Base-by-base conservation (phyloP, 2,329 filamentous ascomycete genomes). In the Colletotrichum aenigma region DNA sequence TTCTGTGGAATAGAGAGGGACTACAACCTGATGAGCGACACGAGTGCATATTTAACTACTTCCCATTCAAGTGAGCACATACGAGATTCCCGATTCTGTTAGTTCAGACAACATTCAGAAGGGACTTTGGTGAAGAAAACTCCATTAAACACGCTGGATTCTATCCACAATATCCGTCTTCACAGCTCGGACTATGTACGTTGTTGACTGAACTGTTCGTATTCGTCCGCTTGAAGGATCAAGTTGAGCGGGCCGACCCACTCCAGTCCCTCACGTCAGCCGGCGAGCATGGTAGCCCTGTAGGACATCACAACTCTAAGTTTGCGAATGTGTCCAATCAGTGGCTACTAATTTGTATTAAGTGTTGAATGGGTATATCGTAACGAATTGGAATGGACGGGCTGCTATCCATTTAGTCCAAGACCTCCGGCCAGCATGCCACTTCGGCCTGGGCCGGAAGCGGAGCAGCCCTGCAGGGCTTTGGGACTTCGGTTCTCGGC, bases 211-310 rank as follows among this genome's bases (percentile, higher is more conserved):
- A 36, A 34, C 7, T 2, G 28, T 62, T 36, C 60, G 28, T 36
- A 13, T 62, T 36, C n/a, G 13, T 6, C n/a, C 13, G 32, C 60
- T 36, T 62, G n/a, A 32, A 62, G 26, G 60, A 62, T 62, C 60
- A 7, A 34, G 30, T 36, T 18, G 60, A 30, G n/a, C 60, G 30
- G 32, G 30, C 10, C 32, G 28, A 36, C 60, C 60, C 28, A 32
- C 60, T 36, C 6, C 30, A 24, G 9, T 62, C 28, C 26, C 60
- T 36, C 60, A 62, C 60, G 30, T 62, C 60, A 62, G 60, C 26
- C 30, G 60, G 2, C 30, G 60, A 24, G n/a, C 60, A 62, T 28
- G 60, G 18, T 5, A 62, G 30, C 60, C 26, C 60, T 62, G n/a
- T n/a, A 34, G 32, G 30, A 16, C 18, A 21, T 62, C 60, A 62